These are phyloP conservation scores for Capsella bursapastoris DNA, from an alignment of 345 rosid genomes.

Conservation along the genomic window DNA sequence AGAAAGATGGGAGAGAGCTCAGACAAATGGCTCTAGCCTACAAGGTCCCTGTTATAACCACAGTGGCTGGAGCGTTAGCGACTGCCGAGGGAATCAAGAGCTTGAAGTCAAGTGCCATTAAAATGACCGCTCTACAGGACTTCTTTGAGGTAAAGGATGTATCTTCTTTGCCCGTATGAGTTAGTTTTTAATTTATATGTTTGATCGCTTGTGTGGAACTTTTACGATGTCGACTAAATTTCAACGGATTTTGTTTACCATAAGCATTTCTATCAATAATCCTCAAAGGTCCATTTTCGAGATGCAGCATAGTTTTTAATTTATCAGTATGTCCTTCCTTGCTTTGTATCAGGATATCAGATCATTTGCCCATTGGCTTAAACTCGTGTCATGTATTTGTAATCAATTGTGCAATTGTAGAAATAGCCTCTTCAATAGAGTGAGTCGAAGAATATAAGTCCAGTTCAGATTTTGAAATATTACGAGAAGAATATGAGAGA, in stretches of 20 bases:
- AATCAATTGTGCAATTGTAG: background rate
- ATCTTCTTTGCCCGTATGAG: slow-evolving; percentile 41
- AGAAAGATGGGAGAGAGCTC: slow-evolving; percentile 79
- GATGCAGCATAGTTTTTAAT: slow-evolving; percentile 9
- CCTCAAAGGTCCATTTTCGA: background rate
- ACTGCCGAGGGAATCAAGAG: slow-evolving; percentile 86
- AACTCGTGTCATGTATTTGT: background rate
- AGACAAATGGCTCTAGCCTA: slow-evolving; percentile 96
- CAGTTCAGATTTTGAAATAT: background rate
- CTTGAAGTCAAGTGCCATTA: slow-evolving; percentile 63
- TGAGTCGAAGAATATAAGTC: slow-evolving; percentile 1
- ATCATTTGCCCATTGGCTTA: background rate
- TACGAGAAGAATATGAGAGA: slow-evolving; percentile 8
- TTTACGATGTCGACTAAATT: slow-evolving; percentile 11
- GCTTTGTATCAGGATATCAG: slow-evolving; percentile 4
- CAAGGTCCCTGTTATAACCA: slow-evolving; percentile 90
- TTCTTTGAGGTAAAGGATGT: slow-evolving; percentile 56
- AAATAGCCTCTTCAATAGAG: background rate
- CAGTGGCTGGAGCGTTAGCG: slow-evolving; percentile 91
- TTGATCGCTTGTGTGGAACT: slow-evolving; percentile 28
- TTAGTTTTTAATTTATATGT: slow-evolving; percentile 8
- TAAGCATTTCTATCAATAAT: slow-evolving; percentile 38
- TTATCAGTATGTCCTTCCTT: slow-evolving; percentile 6
- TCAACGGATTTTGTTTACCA: slow-evolving; percentile 27
- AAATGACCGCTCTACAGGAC: slow-evolving; percentile 90